Base-by-base conservation (phyloP, 2,329 filamentous ascomycete genomes). In the Microsporum audouinii region DNA sequence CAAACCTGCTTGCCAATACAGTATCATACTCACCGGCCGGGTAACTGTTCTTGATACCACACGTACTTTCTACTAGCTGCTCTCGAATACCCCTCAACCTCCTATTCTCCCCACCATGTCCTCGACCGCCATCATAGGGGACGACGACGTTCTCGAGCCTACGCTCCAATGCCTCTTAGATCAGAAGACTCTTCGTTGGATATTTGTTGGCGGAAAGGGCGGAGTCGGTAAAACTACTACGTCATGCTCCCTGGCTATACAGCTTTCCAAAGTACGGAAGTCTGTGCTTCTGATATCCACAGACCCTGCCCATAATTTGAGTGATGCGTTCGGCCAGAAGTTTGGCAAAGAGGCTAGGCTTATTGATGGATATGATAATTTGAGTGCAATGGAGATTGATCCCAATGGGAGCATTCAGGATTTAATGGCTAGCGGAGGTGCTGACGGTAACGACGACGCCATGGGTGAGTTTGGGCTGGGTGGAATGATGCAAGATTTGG, bases 211-310 rank as follows among this genome's bases (percentile, higher is more conserved):
- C 70, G 94, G 94, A 67, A 99, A 99, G 78, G 94, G 94, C 71
- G 94, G 94, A 73, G 94, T 99, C 53, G 94, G 94, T 75, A 99
- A 99, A 81, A 99, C 94, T 33, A 99, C 94, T n/a, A 99, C 94
- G 14, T 97, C 92, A 5, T 99, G 94, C 78, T 96, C 92, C 7
- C 88, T 99, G 66, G 94, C 94, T 65, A 97, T 99, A 73, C 94
- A 99, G 78, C 89, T 99, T 66, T 91, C 94, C 70, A 91, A 88
- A 76, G 90, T 91, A 69, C 90, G 94, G 77, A 92, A 92, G 77
- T 95, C 89, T 64, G 94, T 99, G 64, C 85, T 99, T 62, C 87
- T 99, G 74, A 99, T 99, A 78, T 96, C 91, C 43, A 99, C 94
- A 69, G 94, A 99, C 76, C 94, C 94, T 59, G 94, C 94, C 59